Percentiles rank a stretch among this genome's conserved stretches.
Conservation (phyloP, 2,329 filamentous ascomycete species). For the Dothistroma pini region DNA sequence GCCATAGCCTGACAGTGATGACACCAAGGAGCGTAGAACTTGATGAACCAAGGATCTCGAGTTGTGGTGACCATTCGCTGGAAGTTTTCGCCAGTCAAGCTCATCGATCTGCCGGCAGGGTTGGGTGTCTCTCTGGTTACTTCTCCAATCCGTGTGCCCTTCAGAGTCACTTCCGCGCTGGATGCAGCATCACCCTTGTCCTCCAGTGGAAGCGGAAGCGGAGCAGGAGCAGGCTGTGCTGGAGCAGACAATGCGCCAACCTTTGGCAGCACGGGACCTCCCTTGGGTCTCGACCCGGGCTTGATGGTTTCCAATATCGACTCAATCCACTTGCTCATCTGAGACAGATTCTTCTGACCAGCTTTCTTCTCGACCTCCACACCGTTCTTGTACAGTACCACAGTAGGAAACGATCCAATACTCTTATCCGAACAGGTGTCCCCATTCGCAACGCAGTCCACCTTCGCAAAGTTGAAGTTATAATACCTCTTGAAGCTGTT, state of each 20-base stretch:
- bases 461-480: constrained; percentile 77
- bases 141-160: constrained; percentile 46
- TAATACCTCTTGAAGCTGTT: constrained; percentile 78
- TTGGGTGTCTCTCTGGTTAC: constrained; percentile 61
- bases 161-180: constrained; percentile 43
- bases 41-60: constrained; percentile 94
- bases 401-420: constrained; percentile 69
- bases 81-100: constrained; percentile 80
- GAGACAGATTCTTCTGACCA: constrained; percentile 64
- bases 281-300: constrained; percentile 72
- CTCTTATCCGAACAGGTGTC: constrained; percentile 70
- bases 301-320: constrained; percentile 69
- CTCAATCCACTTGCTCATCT: constrained; percentile 70
- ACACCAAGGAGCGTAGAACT: constrained; percentile 98
- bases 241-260: constrained; percentile 55
- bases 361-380: constrained; percentile 59
- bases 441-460: constrained; percentile 82
- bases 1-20: constrained; percentile 91
- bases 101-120: constrained; percentile 67
- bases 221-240: constrained; percentile 26
- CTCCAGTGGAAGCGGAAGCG: constrained; percentile 23
- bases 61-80: constrained; percentile 80
- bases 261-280: constrained; percentile 65
- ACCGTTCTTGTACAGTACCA: constrained; percentile 77
- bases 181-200: constrained; percentile 29